These are phyloP conservation scores for Sugiyamaella mastotermitis DNA, from an alignment of 805 yeast genomes.

Conservation along the genomic window DNA sequence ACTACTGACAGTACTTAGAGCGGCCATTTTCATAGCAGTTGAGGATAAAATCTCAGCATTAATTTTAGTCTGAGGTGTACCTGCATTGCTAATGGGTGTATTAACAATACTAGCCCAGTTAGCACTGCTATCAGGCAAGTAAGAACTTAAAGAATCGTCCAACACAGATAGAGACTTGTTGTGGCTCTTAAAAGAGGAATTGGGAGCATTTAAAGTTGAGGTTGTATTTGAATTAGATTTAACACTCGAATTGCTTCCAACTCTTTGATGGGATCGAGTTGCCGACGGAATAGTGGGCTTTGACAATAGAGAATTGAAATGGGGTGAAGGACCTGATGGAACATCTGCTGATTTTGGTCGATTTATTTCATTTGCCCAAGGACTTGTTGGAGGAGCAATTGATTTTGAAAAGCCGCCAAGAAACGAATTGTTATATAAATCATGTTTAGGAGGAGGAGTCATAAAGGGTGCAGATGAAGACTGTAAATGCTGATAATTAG, in stretches of 20 bases:
- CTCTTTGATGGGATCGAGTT: neutral
- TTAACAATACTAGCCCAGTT: constrained; percentile 28
- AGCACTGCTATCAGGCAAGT: constrained; percentile 15
- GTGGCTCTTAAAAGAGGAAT: constrained; percentile 6
- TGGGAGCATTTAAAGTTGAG: constrained; percentile 1
- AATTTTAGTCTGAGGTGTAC: constrained; percentile 16
- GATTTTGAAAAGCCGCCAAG: constrained; percentile 14
- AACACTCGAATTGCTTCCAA: neutral
- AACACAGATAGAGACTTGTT: constrained; percentile 17
- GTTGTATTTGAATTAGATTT: neutral
- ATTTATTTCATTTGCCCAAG: constrained; percentile 24
- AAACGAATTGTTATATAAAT: constrained; percentile 20
- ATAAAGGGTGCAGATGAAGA: constrained; percentile 10
- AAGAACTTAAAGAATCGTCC: constrained; percentile 11
- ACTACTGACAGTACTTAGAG: constrained; percentile 49
- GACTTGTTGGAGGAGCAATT: constrained; percentile 18
- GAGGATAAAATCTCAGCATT: constrained; percentile 27
- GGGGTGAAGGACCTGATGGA: neutral
- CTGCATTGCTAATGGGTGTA: constrained; percentile 20
- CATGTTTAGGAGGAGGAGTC: constrained; percentile 18
- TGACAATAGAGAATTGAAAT: neutral
- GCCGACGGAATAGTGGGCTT: neutral
- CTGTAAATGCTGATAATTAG: neutral
- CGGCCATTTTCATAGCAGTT: constrained; percentile 56
- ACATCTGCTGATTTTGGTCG: constrained; percentile 24